A percentile compares a stretch with the other conserved stretches of the same genome.
Evolutionary conservation across 2,329 filamentous ascomycete genomes (phyloP).

Genomic region (Penicillium expansum): DNA sequence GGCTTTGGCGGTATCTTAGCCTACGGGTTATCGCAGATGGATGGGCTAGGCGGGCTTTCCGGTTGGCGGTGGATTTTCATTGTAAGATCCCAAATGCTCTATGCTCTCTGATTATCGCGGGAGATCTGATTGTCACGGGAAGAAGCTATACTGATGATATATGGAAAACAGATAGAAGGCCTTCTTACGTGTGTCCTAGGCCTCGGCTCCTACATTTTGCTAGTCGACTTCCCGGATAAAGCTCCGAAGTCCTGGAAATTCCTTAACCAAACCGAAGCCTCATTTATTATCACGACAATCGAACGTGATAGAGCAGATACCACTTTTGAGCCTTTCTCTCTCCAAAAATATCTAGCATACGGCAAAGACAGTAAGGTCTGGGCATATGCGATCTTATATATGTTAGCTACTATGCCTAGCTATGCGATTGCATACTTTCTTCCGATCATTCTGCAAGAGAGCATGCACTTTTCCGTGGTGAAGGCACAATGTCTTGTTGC

Average conservation of each 20-base stretch:
- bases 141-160: not conserved
- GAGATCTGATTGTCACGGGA: not conserved
- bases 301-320: constrained; percentile 17
- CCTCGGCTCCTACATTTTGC: constrained; percentile 57
- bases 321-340: constrained; percentile 8
- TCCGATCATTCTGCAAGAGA: constrained; percentile 16
- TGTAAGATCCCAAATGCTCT: not conserved
- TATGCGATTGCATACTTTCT: constrained; percentile 20
- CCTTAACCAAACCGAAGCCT: constrained; percentile 2
- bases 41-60: constrained; percentile 4
- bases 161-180: not conserved
- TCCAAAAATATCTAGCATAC: constrained; percentile 12
- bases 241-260: constrained; percentile 9
- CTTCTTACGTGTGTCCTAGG: constrained; percentile 45
- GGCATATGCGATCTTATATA: constrained; percentile 9
- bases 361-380: constrained; percentile 17
- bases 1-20: constrained; percentile 68
- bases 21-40: constrained; percentile 58
- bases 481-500: constrained; percentile 15
- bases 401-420: constrained; percentile 6
- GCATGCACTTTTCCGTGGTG: constrained; percentile 13
- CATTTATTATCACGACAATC: constrained; percentile 11
- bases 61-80: constrained; percentile 18
- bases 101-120: not conserved
- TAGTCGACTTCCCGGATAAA: constrained; percentile 44